Conservation (phyloP, 371 early-diverging fungal genomes). For the Nematocida parisii region DNA sequence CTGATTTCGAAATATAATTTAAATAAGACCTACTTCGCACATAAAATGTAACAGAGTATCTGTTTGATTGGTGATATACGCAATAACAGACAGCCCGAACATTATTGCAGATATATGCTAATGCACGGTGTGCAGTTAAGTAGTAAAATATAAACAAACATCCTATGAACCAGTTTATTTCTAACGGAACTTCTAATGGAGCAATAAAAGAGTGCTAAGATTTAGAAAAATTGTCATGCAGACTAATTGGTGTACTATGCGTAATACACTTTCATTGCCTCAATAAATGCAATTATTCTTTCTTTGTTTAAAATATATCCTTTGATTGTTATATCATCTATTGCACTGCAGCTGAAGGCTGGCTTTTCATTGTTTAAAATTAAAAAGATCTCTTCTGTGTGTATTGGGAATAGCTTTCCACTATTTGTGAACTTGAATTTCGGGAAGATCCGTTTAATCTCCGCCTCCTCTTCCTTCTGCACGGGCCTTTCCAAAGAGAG, state of each 20-base stretch:
- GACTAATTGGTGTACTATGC: not conserved
- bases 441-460: slow-evolving; percentile 41
- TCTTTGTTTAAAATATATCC: slow-evolving; percentile 30
- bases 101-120: too few species aligned
- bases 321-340: not conserved
- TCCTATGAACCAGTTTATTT: too few species aligned
- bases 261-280: slow-evolving; percentile 21
- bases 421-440: slow-evolving; percentile 11
- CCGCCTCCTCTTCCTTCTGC: slow-evolving; percentile 20
- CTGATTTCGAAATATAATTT: too few species aligned
- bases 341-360: not conserved
- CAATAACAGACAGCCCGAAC: too few species aligned
- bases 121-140: too few species aligned
- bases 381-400: slow-evolving; percentile 50
- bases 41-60: too few species aligned
- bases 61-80: too few species aligned
- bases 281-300: slow-evolving; percentile 1
- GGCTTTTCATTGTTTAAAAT: not conserved
- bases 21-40: too few species aligned
- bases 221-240: too few species aligned
- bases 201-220: too few species aligned
- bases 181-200: too few species aligned
- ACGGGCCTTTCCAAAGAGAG: slow-evolving; percentile 47
- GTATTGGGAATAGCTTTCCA: slow-evolving; percentile 26
- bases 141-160: too few species aligned